phyloP scores from a whole-genome alignment of 179 eudicot genomes.

The Spergularia azorica region DNA sequence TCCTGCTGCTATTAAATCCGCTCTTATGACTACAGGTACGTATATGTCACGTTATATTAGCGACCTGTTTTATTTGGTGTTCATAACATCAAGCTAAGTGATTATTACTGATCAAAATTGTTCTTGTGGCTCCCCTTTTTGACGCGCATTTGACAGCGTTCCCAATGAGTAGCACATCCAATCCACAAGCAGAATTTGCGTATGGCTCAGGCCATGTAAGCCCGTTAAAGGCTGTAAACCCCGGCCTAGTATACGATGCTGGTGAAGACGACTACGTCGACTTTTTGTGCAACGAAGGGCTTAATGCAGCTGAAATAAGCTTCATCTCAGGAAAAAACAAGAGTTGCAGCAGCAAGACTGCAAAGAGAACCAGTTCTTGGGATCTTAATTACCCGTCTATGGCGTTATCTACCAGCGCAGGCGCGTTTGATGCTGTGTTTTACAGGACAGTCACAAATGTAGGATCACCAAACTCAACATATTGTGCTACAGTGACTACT shows the following conservation, averaged over 20 bases:
- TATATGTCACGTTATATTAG: too few species aligned
- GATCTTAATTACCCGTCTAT: conserved; percentile 44
- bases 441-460: conserved; percentile 41
- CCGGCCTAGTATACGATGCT: conserved; percentile 36
- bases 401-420: neutral
- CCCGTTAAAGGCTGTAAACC: conserved; percentile 29
- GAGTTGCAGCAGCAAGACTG: neutral
- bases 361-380: neutral
- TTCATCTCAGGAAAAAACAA: neutral
- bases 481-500: conserved; percentile 13
- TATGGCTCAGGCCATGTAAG: conserved; percentile 41
- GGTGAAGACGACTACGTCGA: conserved; percentile 22
- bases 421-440: conserved; percentile 12
- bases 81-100: too few species aligned
- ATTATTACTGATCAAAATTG: neutral
- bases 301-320: neutral
- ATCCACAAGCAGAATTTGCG: conserved; percentile 34
- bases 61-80: too few species aligned
- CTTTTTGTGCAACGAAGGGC: conserved; percentile 29
- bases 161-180: conserved; percentile 25
- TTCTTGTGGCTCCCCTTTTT: neutral
- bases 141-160: conserved; percentile 17
- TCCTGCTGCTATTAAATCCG: conserved; percentile 15
- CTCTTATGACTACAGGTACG: conserved; percentile 12
- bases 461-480: conserved; percentile 32